Evolutionary conservation across 306 rosid species (phyloP).

Genomic region (Oemleria cerasiformis): DNA sequence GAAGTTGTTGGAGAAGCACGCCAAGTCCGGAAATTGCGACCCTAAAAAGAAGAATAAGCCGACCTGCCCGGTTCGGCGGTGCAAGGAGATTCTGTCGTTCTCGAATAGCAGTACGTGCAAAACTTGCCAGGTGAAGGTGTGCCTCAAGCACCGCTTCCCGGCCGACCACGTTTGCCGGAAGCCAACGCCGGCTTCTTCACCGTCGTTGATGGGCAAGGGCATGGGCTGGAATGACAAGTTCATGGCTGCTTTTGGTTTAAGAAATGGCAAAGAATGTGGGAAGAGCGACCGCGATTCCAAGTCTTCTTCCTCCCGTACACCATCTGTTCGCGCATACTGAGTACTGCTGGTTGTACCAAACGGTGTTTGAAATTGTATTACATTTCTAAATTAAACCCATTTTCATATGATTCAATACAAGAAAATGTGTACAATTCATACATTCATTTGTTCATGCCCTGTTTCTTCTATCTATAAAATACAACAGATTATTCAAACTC

Average conservation of each 20-base stretch:
- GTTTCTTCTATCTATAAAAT: neutral
- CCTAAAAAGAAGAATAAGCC: slow-evolving; percentile 78
- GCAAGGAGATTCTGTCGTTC: slow-evolving; percentile 72
- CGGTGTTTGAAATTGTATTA: neutral
- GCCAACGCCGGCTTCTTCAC: neutral
- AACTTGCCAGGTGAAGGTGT: slow-evolving; percentile 64
- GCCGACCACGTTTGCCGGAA: slow-evolving; percentile 64
- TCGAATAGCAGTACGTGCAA: slow-evolving; percentile 69
- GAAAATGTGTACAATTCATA: neutral
- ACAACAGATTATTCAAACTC: slow-evolving; percentile 3
- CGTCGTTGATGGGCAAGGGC: slow-evolving; percentile 4
- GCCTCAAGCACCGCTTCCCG: slow-evolving; percentile 82
- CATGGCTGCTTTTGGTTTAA: slow-evolving; percentile 51
- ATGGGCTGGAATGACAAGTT: slow-evolving; percentile 50
- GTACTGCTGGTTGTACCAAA: neutral
- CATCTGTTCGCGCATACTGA: slow-evolving; percentile 51
- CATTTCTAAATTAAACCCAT: too few relatives aligned
- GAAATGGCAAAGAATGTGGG: slow-evolving; percentile 56
- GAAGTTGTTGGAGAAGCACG: slow-evolving; percentile 49
- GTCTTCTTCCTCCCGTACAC: slow-evolving; percentile 41
- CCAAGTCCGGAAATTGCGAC: slow-evolving; percentile 61
- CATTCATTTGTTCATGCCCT: neutral
- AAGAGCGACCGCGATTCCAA: slow-evolving; percentile 33
- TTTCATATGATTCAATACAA: too few relatives aligned
- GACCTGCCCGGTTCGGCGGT: slow-evolving; percentile 61